phyloP scores from a whole-genome alignment of 495 filamentous ascomycete species.

The Neurospora terricola region DNA sequence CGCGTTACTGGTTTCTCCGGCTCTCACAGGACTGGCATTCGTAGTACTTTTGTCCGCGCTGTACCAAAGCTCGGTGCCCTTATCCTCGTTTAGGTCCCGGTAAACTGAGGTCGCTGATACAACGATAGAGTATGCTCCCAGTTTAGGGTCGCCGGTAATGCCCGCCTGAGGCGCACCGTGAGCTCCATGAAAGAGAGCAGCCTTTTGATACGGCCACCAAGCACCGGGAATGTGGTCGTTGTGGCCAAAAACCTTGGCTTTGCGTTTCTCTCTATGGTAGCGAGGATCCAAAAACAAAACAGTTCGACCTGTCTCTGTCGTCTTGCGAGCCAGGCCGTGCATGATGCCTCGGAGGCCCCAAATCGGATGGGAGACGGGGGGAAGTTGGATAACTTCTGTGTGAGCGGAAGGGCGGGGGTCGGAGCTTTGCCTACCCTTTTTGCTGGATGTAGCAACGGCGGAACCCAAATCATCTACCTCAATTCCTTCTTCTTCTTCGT shows the following conservation, averaged over 20 bases:
- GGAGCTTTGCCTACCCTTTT: background rate
- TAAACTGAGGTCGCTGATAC: conserved; percentile 31
- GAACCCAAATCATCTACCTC: background rate
- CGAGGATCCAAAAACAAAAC: conserved; percentile 20
- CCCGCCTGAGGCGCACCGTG: conserved; percentile 37
- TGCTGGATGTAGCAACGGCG: background rate
- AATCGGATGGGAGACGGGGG: conserved; percentile 17
- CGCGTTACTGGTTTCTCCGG: conserved; percentile 13
- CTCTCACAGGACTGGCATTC: conserved; percentile 11
- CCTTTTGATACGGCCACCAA: conserved; percentile 43
- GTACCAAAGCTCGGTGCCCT: conserved; percentile 36
- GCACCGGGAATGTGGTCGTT: conserved; percentile 34
- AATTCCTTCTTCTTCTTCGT: background rate
- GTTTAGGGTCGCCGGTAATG: conserved; percentile 28
- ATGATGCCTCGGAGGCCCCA: conserved; percentile 28
- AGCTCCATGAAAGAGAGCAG: conserved; percentile 39
- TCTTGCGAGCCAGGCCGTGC: conserved; percentile 24
- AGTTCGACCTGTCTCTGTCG: background rate
- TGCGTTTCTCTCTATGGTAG: conserved; percentile 3
- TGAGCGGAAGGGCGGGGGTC: background rate
- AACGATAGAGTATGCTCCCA: conserved; percentile 38
- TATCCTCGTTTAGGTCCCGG: conserved; percentile 33
- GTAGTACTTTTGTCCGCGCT: conserved; percentile 29
- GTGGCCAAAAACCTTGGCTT: conserved; percentile 31
- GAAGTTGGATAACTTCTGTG: conserved; percentile 3